Conservation (phyloP, 306 rosid genomes). For the Trichosanthes truncata region DNA sequence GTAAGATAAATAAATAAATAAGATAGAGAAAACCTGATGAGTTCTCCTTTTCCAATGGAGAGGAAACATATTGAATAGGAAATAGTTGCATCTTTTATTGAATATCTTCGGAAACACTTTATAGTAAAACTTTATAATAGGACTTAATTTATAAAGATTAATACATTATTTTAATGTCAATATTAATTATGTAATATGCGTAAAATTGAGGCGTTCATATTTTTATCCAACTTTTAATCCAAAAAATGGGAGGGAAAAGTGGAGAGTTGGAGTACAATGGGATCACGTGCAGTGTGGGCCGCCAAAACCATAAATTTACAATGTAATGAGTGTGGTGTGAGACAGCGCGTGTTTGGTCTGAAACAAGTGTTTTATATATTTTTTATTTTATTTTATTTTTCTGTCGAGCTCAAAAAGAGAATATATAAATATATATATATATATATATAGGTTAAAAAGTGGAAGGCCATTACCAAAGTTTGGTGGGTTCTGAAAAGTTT, state of each 20-base stretch:
- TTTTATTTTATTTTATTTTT: not conserved
- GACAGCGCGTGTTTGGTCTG: not conserved
- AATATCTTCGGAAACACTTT: too few species aligned
- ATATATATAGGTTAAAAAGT: constrained; percentile 7
- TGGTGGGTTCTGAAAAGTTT: constrained; percentile 63
- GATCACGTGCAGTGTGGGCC: constrained; percentile 6
- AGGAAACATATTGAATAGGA: not conserved
- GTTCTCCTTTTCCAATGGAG: not conserved
- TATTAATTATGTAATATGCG: not conserved
- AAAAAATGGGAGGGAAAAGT: not conserved
- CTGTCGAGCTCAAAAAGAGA: constrained; percentile 18
- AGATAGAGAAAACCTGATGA: not conserved
- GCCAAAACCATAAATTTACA: not conserved
- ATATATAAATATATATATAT: not conserved
- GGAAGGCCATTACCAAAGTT: constrained; percentile 16
- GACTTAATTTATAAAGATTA: not conserved
- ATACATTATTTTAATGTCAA: not conserved
- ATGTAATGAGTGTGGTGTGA: not conserved
- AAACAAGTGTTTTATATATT: not conserved
- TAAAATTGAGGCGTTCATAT: not conserved
- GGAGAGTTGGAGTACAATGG: not conserved
- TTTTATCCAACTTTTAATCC: not conserved
- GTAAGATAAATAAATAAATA: too few species aligned
- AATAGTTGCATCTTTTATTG: too few species aligned
- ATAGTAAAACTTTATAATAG: too few species aligned